Evolutionary conservation across 169 alveolate genomes (phyloP), one percentile per base, ranked within the genome.

Genomic region (Plasmodium gallinaceum): DNA sequence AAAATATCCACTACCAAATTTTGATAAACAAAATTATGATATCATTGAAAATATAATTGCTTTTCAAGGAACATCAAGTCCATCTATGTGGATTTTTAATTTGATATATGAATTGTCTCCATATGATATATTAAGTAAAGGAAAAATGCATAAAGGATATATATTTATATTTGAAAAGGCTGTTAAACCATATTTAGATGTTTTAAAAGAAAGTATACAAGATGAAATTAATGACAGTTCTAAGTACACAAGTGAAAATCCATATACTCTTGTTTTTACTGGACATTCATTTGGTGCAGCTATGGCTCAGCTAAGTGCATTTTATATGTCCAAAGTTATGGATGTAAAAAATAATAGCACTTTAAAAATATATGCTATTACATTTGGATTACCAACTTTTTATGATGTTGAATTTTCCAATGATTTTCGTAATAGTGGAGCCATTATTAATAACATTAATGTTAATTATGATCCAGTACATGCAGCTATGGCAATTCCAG

Each of bases 221-320:
- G 52, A 80, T 20, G 90, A 80, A 80, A 66, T 80, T n/a, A 80
- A 80, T 20, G 61, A 48, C 51, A 80, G 68, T 32, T 80, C 90
- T 10, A 80, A 66, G 39, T 80, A 80, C 54, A 66, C 90, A 39
- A 66, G 54, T 9, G 80, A 80, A 58, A 80, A 66, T 68, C 90
- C 90, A 14, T 80, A 80, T 52, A 71, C 68, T 70, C 22, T 80
- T 18, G 48, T 80, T 52, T 80, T 80, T 52, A 80, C 80, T 42
- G 90, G 90, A 1, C 90, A 80, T 71, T 80, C 90, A 20, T 68
- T 80, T 66, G 90, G 90, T 37, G 90, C 90, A 9, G 80, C 90
- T 37, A 54, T 80, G 83, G 90, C 90, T 24, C 68, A 80, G 16
- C 48, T 80, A 7, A 80, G 90, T 70, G 51, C 90, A 12, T 68